Percentiles rank a stretch among this genome's conserved stretches.
Conservation (phyloP, 441 rosid species). For the Erysimum cheiri region DNA sequence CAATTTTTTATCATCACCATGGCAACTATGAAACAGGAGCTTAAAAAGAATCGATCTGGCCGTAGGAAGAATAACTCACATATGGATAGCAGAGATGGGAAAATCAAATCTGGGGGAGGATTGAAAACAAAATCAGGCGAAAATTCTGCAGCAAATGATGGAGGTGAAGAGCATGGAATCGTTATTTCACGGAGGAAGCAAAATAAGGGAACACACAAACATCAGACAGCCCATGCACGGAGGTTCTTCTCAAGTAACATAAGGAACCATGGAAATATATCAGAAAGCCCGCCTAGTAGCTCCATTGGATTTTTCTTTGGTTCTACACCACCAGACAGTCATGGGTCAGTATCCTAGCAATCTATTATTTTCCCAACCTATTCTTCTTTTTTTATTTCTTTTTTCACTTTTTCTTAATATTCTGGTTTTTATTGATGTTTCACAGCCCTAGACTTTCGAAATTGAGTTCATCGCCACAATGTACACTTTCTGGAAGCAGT, state of each 20-base stretch:
- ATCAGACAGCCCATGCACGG: conserved; percentile 64
- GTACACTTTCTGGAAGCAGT: conserved; percentile 74
- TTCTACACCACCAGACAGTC: conserved; percentile 92
- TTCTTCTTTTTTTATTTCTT: neutral
- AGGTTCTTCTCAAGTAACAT: conserved; percentile 89
- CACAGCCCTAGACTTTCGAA: conserved; percentile 79
- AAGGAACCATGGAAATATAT: conserved; percentile 68
- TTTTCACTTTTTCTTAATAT: neutral
- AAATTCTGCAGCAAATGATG: conserved; percentile 51
- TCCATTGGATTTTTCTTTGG: conserved; percentile 96
- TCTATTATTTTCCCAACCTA: conserved; percentile 17
- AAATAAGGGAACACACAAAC: conserved; percentile 66
- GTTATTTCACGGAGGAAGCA: conserved; percentile 62
- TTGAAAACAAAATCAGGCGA: conserved; percentile 54
- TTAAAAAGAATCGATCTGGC: conserved; percentile 61
- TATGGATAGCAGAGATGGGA: conserved; percentile 66
- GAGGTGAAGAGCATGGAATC: conserved; percentile 64
- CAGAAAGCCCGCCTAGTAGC: conserved; percentile 97
- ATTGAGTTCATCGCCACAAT: conserved; percentile 83
- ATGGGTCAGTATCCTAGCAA: conserved; percentile 64
- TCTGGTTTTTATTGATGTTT: conserved; percentile 19
- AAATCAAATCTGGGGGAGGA: conserved; percentile 52
- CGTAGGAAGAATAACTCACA: conserved; percentile 58
- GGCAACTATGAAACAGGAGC: conserved; percentile 61
- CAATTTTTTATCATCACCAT: conserved; percentile 22